Evolutionary conservation across 495 filamentous ascomycete genomes (phyloP), one percentile per base, ranked within the genome.

Genomic region (Aspergillus egyptiacus): DNA sequence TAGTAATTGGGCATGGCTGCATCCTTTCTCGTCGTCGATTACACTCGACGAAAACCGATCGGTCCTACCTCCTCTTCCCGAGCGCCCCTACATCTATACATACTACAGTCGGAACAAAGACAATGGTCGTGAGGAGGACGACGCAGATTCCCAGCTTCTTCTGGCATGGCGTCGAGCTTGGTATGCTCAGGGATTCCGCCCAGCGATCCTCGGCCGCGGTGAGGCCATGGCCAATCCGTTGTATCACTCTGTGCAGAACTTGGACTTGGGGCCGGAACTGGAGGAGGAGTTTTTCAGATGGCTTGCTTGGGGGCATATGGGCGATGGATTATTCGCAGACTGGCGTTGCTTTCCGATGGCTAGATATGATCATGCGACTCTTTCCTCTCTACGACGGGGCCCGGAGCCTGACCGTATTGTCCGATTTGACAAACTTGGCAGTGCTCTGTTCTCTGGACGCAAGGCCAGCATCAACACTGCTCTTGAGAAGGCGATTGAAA

Each of bases 271-370:
- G 13, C 58, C 71, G 0, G 73, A 74, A 25, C 59, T 94, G 44
- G 82, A 87, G 61, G 73, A 69, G 14, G 89, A 95, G 44, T 55
- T 96, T 27, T 81, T 85, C 69, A 75, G 85, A 46, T 96, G 89
- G 90, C 67, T 95, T 46, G 93, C 93, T 3, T 98, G 91, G 91
- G 89, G 87, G 15, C 81, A 85, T 46, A 94, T 96, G 87, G 83
- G 86, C n/a, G 81, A 82, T 23, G 93, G 93, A 4, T 65, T 96
- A 14, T 75, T 98, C 8, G 79, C 84, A 17, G 82, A 93, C 60
- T 85, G 85, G 69, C 71, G 81, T 6, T 79, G 88, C 23, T 79
- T 96, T 43, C 93, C 93, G 13, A 96, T 96, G 91, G 90, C 79
- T 1, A 60, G 80, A 45, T 78, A 81, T 53, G 80, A 93, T 51